Base-by-base conservation (phyloP, 768 basidiomycete species). In the Harrya chromipes region DNA sequence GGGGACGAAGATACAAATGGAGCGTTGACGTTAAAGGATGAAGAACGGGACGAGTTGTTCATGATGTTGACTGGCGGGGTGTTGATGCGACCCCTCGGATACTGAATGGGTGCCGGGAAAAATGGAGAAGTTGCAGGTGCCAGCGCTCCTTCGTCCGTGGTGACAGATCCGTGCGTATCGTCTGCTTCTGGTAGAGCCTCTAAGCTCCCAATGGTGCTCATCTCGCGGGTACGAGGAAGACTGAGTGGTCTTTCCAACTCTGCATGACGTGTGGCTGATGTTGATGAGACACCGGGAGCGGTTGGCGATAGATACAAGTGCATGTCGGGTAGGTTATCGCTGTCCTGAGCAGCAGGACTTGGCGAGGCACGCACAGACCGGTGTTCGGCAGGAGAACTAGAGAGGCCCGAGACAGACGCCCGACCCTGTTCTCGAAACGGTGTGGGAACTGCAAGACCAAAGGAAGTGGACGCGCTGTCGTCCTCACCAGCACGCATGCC, bases 331-430 rank as follows among this genome's bases (percentile, higher is more conserved):
- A 50, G 62, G 36, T 34, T 46, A 27, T 24, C 59, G 54, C 69
- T 64, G 40, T 71, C 70, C 48, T 66, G 71, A 9, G 41, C 36
- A 8, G 80, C 69, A 26, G 82, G 85, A 60, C 83, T 83, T 34
- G 87, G 87, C 27, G 87, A 87, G 21, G 84, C 85, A 62, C 76
- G 79, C 40, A 82, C 71, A 13, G 85, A 87, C 52, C 80, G 81
- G 63, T 76, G 82, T 52, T 86, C 86, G 38, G 81, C 77, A 19
- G 83, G 76, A 44, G 85, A 82, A 39, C 76, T 66, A 43, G 84
- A 83, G 50, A 81, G 65, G 33, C 77, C 74, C 35, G 85, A 83
- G 57, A 74, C 53, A 47, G 84, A 82, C 46, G 70, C 69, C 52
- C 72, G 73, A 64, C 59, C 67, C 39, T 70, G 72, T 36, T 71